Conservation (phyloP, 306 rosid species). For the Canavalia gladiata region DNA sequence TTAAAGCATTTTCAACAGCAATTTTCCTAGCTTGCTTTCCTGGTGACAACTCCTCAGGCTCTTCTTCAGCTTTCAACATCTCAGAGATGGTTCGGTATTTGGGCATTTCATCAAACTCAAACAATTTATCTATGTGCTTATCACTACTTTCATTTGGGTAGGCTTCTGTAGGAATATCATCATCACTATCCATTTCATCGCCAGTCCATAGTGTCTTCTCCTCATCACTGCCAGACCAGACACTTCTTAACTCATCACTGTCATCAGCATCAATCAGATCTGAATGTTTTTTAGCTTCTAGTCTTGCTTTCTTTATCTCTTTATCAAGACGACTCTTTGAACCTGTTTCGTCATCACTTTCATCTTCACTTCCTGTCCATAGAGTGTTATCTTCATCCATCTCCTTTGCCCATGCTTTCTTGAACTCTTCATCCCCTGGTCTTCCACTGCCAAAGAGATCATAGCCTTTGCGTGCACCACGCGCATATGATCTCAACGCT, state of each 20-base stretch:
- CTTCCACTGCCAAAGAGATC: slow-evolving; percentile 71
- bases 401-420: slow-evolving; percentile 76
- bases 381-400: slow-evolving; percentile 75
- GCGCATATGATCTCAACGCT: slow-evolving; percentile 68
- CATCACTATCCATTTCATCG: slow-evolving; percentile 80
- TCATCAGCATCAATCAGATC: slow-evolving; percentile 81
- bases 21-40: slow-evolving; percentile 88
- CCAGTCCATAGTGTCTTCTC: slow-evolving; percentile 95
- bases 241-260: slow-evolving; percentile 84
- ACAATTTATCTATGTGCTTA: slow-evolving; percentile 75
- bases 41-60: slow-evolving; percentile 83
- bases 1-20: slow-evolving; percentile 86
- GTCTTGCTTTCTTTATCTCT: slow-evolving; percentile 71
- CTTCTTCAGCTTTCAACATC: slow-evolving; percentile 75
- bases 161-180: slow-evolving; percentile 83
- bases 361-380: slow-evolving; percentile 89
- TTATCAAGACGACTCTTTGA: slow-evolving; percentile 59
- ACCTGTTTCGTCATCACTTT: slow-evolving; percentile 56
- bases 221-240: slow-evolving; percentile 89
- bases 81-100: slow-evolving; percentile 79
- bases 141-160: slow-evolving; percentile 83
- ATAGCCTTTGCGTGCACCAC: slow-evolving; percentile 57
- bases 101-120: slow-evolving; percentile 88
- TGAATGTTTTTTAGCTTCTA: slow-evolving; percentile 74
- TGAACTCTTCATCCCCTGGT: slow-evolving; percentile 73